phyloP scores from a whole-genome alignment of 176 grass and related monocot genomes.

The Avena atlantica region DNA sequence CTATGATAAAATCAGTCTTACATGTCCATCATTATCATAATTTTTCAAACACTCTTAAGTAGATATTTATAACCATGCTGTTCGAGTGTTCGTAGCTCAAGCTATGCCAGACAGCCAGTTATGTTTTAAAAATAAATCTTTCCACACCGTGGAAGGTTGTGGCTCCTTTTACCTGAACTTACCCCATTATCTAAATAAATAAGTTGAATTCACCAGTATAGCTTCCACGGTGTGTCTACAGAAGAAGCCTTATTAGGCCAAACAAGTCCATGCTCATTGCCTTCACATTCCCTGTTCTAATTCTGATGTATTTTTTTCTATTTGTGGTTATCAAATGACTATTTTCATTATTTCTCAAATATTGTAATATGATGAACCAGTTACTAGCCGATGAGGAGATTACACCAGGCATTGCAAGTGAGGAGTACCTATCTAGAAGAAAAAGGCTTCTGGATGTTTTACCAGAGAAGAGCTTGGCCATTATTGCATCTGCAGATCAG shows the following conservation, averaged over 20 bases:
- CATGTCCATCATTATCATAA: background rate
- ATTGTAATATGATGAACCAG: constrained; percentile 47
- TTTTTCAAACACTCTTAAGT: background rate
- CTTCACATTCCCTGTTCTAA: background rate
- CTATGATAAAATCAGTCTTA: background rate
- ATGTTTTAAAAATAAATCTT: constrained; percentile 8
- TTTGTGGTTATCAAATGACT: background rate
- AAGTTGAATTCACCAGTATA: background rate
- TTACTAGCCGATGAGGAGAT: constrained; percentile 82
- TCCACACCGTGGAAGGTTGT: background rate
- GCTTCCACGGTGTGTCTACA: background rate
- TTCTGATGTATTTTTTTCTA: constrained; percentile 21
- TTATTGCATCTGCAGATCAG: constrained; percentile 78
- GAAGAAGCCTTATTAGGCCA: background rate
- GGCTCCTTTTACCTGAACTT: background rate
- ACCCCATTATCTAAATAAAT: too few relatives aligned
- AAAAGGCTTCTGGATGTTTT: constrained; percentile 71
- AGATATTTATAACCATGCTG: constrained; percentile 22
- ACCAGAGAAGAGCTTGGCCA: constrained; percentile 81
- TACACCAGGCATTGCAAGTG: constrained; percentile 71
- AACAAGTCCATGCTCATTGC: background rate
- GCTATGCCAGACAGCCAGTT: background rate
- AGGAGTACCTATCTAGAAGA: constrained; percentile 84
- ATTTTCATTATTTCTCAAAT: constrained; percentile 34
- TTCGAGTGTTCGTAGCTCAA: constrained; percentile 7